Base-by-base conservation (phyloP, 1,284 basidiomycete genomes). In the Rhodotorula sp. region DNA sequence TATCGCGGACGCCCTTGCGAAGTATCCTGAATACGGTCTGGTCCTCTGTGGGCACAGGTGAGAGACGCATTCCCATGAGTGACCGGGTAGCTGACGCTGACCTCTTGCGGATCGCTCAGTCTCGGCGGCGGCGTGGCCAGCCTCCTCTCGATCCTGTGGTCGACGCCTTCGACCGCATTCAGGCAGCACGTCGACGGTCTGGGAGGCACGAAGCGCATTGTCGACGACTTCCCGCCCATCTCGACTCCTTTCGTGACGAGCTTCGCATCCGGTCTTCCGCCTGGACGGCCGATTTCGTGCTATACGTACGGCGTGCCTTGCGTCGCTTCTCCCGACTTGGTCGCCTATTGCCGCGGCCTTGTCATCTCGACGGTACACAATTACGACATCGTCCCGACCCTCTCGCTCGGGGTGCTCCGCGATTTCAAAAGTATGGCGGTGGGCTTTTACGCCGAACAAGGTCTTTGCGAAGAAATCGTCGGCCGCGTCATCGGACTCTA, bases 71-170 rank as follows among this genome's bases (percentile, higher is more conserved):
- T 2, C 2, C 37, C 12, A 42, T 42, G 37, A 14, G 8, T 42
- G 37, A 42, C 37, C 37, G 37, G 10, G 18, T n/a, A 6, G 57
- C 60, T 46, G 15, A 49, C 51, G 8, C 18, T 10, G 30, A 17
- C 37, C 24, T 2, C 14, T 17, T 82, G 12, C 4, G 49, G 30
- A 22, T 10, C 44, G 18, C 83, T 82, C 73, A 83, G 82, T 45
- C 79, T 85, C 14, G 84, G 84, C 1, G 84, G 83, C 7, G 84
- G 84, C 1, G 84, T 84, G 3, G 83, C 83, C 0, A 78, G 82
- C 1, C 66, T 78, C 8, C 75, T 78, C 44, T 73, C 77, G 4
- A 68, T 78, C 37, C 60, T 78, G 4, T 78, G 77, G 77, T 67
- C 74, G 24, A 68, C 54, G 37, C 77, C 76, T 1, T 30, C 63